Percentiles rank a stretch among this genome's conserved stretches.
Conservation (phyloP, 139 green algal genomes). For the Trebouxia sp. region DNA sequence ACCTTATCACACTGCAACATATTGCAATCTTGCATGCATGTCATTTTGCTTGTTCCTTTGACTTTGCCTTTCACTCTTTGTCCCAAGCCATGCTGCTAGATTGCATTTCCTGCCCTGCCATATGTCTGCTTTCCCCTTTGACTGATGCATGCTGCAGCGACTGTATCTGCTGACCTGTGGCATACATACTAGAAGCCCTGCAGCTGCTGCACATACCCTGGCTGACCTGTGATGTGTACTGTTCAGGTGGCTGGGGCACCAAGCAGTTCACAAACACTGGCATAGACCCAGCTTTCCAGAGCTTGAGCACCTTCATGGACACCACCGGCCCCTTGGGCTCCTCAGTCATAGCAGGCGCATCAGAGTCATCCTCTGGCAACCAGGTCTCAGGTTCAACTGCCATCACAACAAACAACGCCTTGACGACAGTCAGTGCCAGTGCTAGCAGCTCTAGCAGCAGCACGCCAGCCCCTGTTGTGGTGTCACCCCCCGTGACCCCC, state of each 20-base stretch:
- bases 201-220: not conserved
- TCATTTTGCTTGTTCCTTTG: no score
- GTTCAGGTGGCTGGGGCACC: conserved; percentile 1
- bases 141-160: not conserved
- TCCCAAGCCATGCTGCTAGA: not conserved
- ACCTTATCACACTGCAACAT: no score
- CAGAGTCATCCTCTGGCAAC: not conserved
- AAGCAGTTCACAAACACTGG: conserved; percentile 21
- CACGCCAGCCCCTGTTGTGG: not conserved
- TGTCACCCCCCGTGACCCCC: not conserved
- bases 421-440: not conserved
- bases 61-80: no score
- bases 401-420: not conserved
- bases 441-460: not conserved
- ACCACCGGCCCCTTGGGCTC: not conserved
- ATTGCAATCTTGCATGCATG: no score
- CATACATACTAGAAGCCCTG: no score
- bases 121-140: not conserved
- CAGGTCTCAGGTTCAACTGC: not conserved
- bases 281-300: not conserved
- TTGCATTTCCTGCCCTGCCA: not conserved
- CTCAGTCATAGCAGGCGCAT: not conserved
- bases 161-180: no score
- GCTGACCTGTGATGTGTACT: not conserved
- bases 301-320: not conserved